Evolutionary conservation across 2,329 filamentous ascomycete genomes (phyloP).

Genomic region (Botrytis sinoallii): DNA sequence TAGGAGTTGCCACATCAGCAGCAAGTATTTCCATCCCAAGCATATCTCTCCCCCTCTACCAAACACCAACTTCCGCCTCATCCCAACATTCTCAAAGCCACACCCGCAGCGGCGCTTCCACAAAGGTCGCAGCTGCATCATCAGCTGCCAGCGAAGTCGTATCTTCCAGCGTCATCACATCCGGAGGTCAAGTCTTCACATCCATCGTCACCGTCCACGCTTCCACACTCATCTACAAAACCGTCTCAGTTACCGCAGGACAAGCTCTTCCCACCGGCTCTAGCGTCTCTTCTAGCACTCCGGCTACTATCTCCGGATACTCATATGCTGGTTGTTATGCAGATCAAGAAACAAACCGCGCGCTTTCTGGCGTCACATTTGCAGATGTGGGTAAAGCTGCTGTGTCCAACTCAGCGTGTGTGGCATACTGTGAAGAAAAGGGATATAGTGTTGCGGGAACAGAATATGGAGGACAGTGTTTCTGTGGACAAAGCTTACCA

Average conservation of each 20-base stretch:
- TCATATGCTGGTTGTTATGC: slow-evolving; percentile 45
- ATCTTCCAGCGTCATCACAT: slow-evolving; percentile 23
- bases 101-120: neutral
- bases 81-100: neutral
- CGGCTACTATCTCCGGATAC: slow-evolving; percentile 36
- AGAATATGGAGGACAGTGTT: slow-evolving; percentile 48
- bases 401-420: slow-evolving; percentile 47
- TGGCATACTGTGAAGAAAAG: slow-evolving; percentile 46
- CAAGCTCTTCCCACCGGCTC: slow-evolving; percentile 26
- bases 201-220: slow-evolving; percentile 28
- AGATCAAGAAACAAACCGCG: slow-evolving; percentile 40
- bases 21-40: neutral
- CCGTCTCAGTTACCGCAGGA: slow-evolving; percentile 29
- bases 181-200: neutral
- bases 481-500: slow-evolving; percentile 45
- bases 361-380: slow-evolving; percentile 42
- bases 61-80: neutral
- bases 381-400: slow-evolving; percentile 41
- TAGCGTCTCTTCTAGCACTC: slow-evolving; percentile 28
- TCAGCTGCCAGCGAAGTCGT: slow-evolving; percentile 37
- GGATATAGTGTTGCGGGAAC: slow-evolving; percentile 49
- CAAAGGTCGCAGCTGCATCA: slow-evolving; percentile 19
- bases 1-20: neutral
- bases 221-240: slow-evolving; percentile 46
- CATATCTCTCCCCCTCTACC: neutral